These are phyloP conservation scores for Trichoderma sp. DNA, from an alignment of 2,329 filamentous ascomycete species.

Conservation along the genomic window DNA sequence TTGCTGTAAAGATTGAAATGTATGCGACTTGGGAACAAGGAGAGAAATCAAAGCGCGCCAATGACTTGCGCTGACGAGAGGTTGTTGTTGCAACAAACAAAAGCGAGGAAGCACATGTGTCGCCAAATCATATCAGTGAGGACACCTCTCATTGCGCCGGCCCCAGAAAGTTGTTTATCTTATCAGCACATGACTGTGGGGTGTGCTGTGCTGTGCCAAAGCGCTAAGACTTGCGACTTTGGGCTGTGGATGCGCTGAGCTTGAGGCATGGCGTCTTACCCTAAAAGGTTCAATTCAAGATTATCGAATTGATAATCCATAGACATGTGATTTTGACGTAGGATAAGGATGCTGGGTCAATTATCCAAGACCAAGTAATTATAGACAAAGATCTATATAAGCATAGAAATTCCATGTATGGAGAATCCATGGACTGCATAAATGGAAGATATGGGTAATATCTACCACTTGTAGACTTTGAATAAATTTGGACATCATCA, in stretches of 20 bases:
- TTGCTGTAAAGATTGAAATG: not conserved
- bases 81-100: not conserved
- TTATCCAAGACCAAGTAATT: too few species aligned
- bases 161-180: constrained; percentile 38
- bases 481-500: too few species aligned
- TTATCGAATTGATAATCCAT: not conserved
- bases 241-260: not conserved
- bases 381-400: too few species aligned
- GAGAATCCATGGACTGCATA: too few species aligned
- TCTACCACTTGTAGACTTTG: too few species aligned
- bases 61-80: not conserved
- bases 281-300: constrained; percentile 2
- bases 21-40: not conserved
- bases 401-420: too few species aligned
- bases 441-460: too few species aligned
- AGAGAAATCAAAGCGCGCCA: not conserved
- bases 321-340: not conserved
- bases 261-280: not conserved
- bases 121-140: constrained; percentile 15
- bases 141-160: constrained; percentile 27
- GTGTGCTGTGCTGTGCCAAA: not conserved
- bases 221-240: not conserved
- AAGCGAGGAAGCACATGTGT: not conserved
- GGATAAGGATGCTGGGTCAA: not conserved
- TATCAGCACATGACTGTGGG: constrained; percentile 44